A percentile compares a stretch with the other conserved stretches of the same genome.
These are phyloP conservation scores for Cryptococcus floricola DNA, from an alignment of 1,284 basidiomycete genomes.

Conservation along the genomic window DNA sequence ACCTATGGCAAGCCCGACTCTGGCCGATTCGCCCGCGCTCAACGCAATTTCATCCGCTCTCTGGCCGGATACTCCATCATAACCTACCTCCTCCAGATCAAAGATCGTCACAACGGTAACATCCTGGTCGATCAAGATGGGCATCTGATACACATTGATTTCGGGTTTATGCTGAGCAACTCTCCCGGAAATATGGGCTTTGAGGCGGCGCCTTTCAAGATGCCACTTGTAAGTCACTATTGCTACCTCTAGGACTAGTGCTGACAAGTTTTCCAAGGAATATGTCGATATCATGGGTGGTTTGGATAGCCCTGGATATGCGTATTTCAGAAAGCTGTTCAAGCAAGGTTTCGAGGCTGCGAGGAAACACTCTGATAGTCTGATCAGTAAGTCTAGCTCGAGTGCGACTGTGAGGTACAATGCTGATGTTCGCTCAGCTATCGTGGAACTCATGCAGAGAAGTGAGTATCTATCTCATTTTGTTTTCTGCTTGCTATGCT, in stretches of 20 bases:
- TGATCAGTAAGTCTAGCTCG: constrained; percentile 69
- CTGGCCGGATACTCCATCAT: constrained; percentile 93
- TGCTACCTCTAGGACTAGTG: neutral
- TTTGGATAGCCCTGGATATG: constrained; percentile 67
- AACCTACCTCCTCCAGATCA: constrained; percentile 94
- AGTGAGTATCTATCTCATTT: constrained; percentile 51
- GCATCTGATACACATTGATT: constrained; percentile 81
- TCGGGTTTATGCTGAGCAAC: constrained; percentile 97
- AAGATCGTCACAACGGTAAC: constrained; percentile 98
- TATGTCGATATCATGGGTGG: constrained; percentile 97
- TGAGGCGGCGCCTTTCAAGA: constrained; percentile 97
- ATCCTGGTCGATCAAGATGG: constrained; percentile 94
- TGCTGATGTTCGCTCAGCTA: constrained; percentile 53
- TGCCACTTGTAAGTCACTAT: constrained; percentile 57
- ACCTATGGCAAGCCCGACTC: constrained; percentile 86
- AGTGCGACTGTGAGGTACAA: neutral
- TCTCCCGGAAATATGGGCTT: constrained; percentile 97
- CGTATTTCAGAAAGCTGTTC: constrained; percentile 83
- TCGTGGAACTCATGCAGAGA: constrained; percentile 96
- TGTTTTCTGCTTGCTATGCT: neutral
- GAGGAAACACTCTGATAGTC: constrained; percentile 92
- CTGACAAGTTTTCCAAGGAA: constrained; percentile 54
- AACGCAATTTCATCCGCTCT: constrained; percentile 89
- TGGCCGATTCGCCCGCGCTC: constrained; percentile 76
- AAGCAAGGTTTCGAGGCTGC: constrained; percentile 89